Evolutionary conservation across 2,329 filamentous ascomycete genomes (phyloP), one percentile per base, ranked within the genome.

Genomic region (Fusarium pseudonygamai): DNA sequence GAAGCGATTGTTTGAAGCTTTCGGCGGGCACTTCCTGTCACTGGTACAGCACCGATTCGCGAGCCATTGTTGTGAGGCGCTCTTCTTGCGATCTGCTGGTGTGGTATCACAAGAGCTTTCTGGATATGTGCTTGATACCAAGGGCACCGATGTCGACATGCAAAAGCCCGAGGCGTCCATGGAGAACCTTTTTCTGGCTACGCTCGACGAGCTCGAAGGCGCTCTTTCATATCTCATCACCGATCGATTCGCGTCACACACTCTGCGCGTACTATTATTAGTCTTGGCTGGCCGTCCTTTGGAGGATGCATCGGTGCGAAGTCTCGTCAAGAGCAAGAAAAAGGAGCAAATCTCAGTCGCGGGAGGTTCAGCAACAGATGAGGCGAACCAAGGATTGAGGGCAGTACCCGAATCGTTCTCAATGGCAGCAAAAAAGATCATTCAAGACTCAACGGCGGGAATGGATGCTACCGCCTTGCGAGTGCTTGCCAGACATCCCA

Each of bases 11-110:
- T 98, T 98, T 80, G 89, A 90, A 73, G 94, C 93, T 49, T 98
- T 98, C 81, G 91, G 87, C 26, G 92, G 93, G 39, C 93, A 98
- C 82, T 97, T 98, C 82, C 85, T 96, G 66, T 92, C 95, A 77
- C 88, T 99, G 34, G 91, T 98, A 58, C 95, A 97, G 80, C 96
- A 99, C 83, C 93, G 96, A 24, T 99, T 99, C 79, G 96, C 96
- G 10, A 97, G 95, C 69, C 96, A 99, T 85, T 98, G 96, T 83
- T 98, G 95, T 81, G 96, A 99, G 84, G 94, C 94, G 32, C 87
- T 99, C 37, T 98, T 99, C 81, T 86, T 95, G 55, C 90, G 93
- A 73, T 93, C 93, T 4, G 95, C 95, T 0, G 92, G 93, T 2
- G 84, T 93, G 16, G 93, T 97, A 42, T 93, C 92, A 20, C 86